Base-by-base conservation (phyloP, 225 moss, liverwort and hornwort genomes). In the Pleurozium schreberi region DNA sequence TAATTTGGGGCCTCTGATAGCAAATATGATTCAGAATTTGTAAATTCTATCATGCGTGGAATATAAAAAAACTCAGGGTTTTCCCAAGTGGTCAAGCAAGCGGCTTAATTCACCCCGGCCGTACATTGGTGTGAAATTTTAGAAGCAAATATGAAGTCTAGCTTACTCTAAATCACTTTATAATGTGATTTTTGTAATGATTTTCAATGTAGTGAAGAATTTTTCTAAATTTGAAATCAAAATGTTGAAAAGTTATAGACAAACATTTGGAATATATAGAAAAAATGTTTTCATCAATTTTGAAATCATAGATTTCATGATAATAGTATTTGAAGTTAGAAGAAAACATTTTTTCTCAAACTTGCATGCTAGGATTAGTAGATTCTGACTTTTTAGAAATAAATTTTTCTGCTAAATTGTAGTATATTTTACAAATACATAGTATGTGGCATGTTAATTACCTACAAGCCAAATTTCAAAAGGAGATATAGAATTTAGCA, bases 201-300 rank as follows among this genome's bases (percentile, higher is more conserved):
- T 17, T 18, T 47, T 18, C 11, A 30, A 10, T 73, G 4, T 0
- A 11, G 0, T 2, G 4, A 47, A 2, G 7, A 47, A 18, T 11
- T 11, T 31, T 42, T 26, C 43, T n/a, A n/a, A n/a, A n/a, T n/a
- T n/a, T n/a, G n/a, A n/a, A n/a, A n/a, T n/a, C n/a, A n/a, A n/a
- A n/a, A n/a, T n/a, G n/a, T n/a, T n/a, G n/a, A n/a, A n/a, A 49
- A 49, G 11, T 49, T 49, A 8, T 49, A 49, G 49, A 49, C 49
- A 11, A 49, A 73, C n/a, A n/a, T 45, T 45, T 73, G 3, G 17
- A 73, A 16, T 71, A 2, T 73, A 43, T 27, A 2, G 4, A 16
- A 43, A 30, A 74, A 74, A 4, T n/a, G n/a, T n/a, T 18, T 31
- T 31, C 0, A 73, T 11, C 11, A 31, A 31, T 2, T 45, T 73